Evolutionary conservation across 2,329 filamentous ascomycete genomes (phyloP).

Genomic region (Chaetomiaceae sp.): DNA sequence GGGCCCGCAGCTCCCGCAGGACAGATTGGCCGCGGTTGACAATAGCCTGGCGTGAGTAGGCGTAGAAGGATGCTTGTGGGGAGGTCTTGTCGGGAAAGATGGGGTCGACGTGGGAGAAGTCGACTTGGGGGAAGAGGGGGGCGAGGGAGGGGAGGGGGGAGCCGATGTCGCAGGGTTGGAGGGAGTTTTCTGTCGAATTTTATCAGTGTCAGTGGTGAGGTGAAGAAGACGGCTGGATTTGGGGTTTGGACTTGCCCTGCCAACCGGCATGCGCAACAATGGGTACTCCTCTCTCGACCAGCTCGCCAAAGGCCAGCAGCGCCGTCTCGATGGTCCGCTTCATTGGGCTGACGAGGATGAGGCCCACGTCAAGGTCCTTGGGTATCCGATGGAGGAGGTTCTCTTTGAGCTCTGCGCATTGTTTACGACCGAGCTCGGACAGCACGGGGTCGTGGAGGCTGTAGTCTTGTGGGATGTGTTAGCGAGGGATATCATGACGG

Average conservation of each 20-base stretch:
- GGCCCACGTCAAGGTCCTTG: constrained; percentile 42
- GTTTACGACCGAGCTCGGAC: constrained; percentile 44
- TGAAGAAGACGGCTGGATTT: not conserved
- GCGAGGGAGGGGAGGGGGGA: constrained; percentile 41
- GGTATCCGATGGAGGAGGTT: constrained; percentile 40
- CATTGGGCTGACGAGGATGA: constrained; percentile 62
- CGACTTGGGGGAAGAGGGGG: constrained; percentile 50
- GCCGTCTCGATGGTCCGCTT: constrained; percentile 62
- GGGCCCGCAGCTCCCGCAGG: constrained; percentile 45
- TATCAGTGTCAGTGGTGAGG: not conserved
- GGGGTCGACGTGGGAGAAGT: constrained; percentile 54
- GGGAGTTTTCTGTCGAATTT: constrained; percentile 45
- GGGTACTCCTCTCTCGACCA: constrained; percentile 50
- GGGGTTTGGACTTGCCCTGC: constrained; percentile 48
- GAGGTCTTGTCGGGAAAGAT: constrained; percentile 60
- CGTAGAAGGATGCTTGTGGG: constrained; percentile 43
- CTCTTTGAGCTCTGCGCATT: constrained; percentile 43
- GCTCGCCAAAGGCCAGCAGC: constrained; percentile 52
- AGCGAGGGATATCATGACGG: constrained; percentile 15
- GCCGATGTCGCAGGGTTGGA: constrained; percentile 59
- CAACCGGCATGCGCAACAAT: constrained; percentile 57
- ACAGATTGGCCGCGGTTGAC: constrained; percentile 50
- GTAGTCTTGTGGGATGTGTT: constrained; percentile 40
- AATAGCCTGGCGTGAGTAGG: constrained; percentile 49
- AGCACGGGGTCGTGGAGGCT: constrained; percentile 47